Base-by-base conservation (phyloP, 257 asterid species). In the Pogostemon cablin region DNA sequence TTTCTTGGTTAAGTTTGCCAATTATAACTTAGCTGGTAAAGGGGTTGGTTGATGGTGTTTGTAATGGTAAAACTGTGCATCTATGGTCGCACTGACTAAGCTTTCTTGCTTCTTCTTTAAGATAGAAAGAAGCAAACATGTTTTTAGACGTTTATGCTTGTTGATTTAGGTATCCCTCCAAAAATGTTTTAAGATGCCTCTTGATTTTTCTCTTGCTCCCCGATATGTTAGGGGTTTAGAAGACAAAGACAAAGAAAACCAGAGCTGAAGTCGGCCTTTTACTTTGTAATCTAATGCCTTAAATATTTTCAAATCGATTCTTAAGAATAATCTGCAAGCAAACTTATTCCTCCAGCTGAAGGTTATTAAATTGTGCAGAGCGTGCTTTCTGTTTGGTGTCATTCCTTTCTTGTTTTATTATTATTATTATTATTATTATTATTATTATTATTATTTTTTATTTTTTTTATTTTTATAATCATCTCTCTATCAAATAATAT, bases 201-300 rank as follows among this genome's bases (percentile, higher is more conserved):
- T 50, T 60, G 47, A 54, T n/a, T 62, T 43, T 68, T 52, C 64
- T 63, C 4, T 67, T 63, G 17, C 60, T 57, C 65, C 34, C 48
- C 7, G 4, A 43, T 38, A 48, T 80, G 55, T 66, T 42, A 66
- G 38, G 62, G 65, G 47, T 72, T 64, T 46, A 61, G 74, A 17
- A 62, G 77, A 47, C 55, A 71, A 67, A 58, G 25, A 41, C 32
- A 25, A 1, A 25, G 12, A 10, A 74, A 50, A 58, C 52, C 32
- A 48, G 56, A 58, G 54, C 56, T 55, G 70, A 63, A 40, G 35
- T 34, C 47, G 57, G 55, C 53, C 53, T 42, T 9, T 32, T 54
- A 58, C 78, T 68, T n/a, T 35, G 40, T 73, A 79, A 61, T 62
- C 69, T 50, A 20, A 46, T 40, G 49, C 62, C 77, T 65, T 72